Percentiles rank a stretch among this genome's conserved stretches.
phyloP scores from a whole-genome alignment of 2,329 filamentous ascomycete genomes.

The Gaeumannomyces tritici region DNA sequence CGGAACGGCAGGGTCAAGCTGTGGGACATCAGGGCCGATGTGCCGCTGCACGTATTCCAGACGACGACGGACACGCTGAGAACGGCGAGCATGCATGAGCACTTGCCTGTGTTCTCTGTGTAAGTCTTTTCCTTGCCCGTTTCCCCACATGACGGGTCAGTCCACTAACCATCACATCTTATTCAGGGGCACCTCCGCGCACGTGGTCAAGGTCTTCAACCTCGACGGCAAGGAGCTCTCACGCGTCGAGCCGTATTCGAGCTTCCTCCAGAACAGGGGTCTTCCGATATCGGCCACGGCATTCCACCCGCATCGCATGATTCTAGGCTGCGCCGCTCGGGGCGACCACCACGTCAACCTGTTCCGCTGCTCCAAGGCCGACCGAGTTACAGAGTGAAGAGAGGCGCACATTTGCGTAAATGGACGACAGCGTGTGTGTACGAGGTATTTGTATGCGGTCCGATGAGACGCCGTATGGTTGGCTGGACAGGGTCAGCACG shows the following conservation, averaged over 20 bases:
- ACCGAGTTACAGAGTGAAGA: conserved; percentile 8
- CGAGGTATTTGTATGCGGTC: neutral
- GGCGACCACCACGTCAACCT: conserved; percentile 88
- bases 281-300: conserved; percentile 80
- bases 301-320: conserved; percentile 91
- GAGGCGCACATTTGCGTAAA: neutral
- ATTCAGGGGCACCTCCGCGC: conserved; percentile 72
- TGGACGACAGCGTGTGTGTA: neutral
- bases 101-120: conserved; percentile 91
- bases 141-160: neutral
- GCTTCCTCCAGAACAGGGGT: conserved; percentile 72
- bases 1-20: conserved; percentile 88
- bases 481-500: neutral
- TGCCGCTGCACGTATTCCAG: conserved; percentile 62
- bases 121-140: conserved; percentile 37
- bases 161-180: conserved; percentile 15
- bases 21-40: conserved; percentile 90
- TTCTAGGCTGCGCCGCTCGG: conserved; percentile 77
- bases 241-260: conserved; percentile 80
- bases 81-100: conserved; percentile 87
- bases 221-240: conserved; percentile 72
- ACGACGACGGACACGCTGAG: conserved; percentile 70
- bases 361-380: conserved; percentile 56
- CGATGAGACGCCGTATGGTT: neutral
- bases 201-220: conserved; percentile 88